Evolutionary conservation across 2,329 filamentous ascomycete genomes (phyloP).

Genomic region (Penicillium hesseltinei): DNA sequence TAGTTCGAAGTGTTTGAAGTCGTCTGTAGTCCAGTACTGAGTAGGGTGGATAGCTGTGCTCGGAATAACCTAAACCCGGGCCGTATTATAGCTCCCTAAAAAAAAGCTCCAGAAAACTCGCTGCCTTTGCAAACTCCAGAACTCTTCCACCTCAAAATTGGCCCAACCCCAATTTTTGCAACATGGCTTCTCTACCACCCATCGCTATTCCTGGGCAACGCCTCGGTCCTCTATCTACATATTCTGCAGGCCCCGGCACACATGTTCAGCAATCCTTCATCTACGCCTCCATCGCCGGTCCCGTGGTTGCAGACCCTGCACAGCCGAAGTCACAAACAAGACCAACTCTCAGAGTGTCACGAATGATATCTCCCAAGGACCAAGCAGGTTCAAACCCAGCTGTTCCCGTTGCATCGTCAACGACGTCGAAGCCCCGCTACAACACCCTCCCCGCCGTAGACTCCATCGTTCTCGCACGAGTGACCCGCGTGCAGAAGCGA

Average conservation of each 20-base stretch:
- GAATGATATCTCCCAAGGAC: conserved; percentile 14
- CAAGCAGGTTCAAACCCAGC: background rate
- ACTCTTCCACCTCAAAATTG: background rate
- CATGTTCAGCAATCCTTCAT: conserved; percentile 74
- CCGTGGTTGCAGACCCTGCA: conserved; percentile 57
- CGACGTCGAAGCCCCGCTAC: conserved; percentile 49
- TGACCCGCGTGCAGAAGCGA: conserved; percentile 79
- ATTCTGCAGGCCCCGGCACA: conserved; percentile 75
- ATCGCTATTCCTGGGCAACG: conserved; percentile 78
- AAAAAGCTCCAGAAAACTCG: conserved; percentile 15
- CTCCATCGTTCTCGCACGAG: conserved; percentile 76
- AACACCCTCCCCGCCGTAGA: conserved; percentile 80
- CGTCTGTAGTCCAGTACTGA: background rate
- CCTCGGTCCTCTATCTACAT: conserved; percentile 66
- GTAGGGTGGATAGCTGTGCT: background rate
- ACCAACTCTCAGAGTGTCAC: conserved; percentile 43
- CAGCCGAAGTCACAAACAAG: conserved; percentile 30
- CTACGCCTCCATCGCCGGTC: conserved; percentile 78
- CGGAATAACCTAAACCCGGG: conserved; percentile 17
- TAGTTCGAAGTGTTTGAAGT: background rate
- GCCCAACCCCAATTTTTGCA: conserved; percentile 31
- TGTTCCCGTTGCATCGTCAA: background rate
- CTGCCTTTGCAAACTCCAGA: background rate
- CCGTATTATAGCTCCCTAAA: conserved; percentile 15
- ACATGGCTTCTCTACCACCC: conserved; percentile 32